Conservation (phyloP, 768 basidiomycete genomes). For the Coprinopsis strossmayeri region DNA sequence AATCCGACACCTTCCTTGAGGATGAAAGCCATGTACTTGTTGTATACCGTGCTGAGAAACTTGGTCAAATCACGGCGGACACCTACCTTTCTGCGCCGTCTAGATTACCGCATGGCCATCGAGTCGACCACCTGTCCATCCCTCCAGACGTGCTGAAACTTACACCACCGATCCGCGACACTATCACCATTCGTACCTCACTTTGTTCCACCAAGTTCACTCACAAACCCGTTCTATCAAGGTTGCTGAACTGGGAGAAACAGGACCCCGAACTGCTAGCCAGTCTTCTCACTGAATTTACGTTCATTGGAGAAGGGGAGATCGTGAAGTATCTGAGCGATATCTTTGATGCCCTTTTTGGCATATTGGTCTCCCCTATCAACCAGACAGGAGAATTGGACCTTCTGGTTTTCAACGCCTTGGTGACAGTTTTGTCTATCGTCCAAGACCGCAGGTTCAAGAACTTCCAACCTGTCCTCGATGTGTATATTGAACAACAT, state of each 20-base stretch:
- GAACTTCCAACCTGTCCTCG: constrained; percentile 90
- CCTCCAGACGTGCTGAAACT: constrained; percentile 56
- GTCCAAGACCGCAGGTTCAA: constrained; percentile 92
- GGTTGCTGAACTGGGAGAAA: constrained; percentile 76
- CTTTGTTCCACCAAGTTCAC: constrained; percentile 91
- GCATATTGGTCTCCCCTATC: constrained; percentile 68
- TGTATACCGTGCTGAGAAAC: constrained; percentile 77
- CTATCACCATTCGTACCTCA: constrained; percentile 76
- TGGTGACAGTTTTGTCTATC: constrained; percentile 88
- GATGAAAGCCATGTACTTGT: constrained; percentile 85
- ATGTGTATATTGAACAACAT: constrained; percentile 88
- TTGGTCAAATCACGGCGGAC: constrained; percentile 53
- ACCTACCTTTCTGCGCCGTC: constrained; percentile 70
- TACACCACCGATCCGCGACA: constrained; percentile 70
- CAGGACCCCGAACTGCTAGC: constrained; percentile 63
- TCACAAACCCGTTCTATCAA: constrained; percentile 80
- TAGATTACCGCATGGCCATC: constrained; percentile 48
- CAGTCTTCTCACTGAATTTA: constrained; percentile 74
- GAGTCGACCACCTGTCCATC: constrained; percentile 50
- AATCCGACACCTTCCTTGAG: constrained; percentile 70
- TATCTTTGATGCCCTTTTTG: constrained; percentile 91
- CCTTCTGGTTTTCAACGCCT: constrained; percentile 79
- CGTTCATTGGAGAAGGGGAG: constrained; percentile 91
- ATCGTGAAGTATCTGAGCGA: constrained; percentile 89
- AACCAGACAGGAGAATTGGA: constrained; percentile 80